Evolutionary conservation across 2,329 filamentous ascomycete species (phyloP), one percentile per base, ranked within the genome.

Genomic region (Calonectria hongkongensis): DNA sequence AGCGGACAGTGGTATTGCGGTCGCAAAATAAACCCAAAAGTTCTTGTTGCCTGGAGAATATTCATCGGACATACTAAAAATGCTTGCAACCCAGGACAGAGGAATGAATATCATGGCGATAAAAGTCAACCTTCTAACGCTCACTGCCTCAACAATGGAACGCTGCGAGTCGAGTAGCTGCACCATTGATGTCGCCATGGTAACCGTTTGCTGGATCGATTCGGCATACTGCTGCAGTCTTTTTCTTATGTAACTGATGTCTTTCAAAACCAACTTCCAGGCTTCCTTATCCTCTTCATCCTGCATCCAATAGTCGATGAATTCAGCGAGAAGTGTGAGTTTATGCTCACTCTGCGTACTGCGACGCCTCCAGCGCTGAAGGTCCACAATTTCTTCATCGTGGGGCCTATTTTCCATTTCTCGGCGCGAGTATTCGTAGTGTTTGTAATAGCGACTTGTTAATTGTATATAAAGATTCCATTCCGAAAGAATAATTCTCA

Each of bases 381-480:
- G 75, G 48, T 76, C 75, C 18, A 74, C 47, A 12, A 78, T 65
- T 27, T 78, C 74, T 18, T 68, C 62, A 30, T 74, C 73, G 36
- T 75, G 74, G 6, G 74, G 60, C 13, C 73, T 68, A 10, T 39
- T 68, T 16, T 60, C 39, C 56, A 67, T 71, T 33, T 74, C 70
- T 7, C 56, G 65, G 6, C 74, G 68, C 21, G 73, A 67, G 63
- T 75, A 77, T 50, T 79, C 73, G 66, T 76, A 75, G 43, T 73
- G 73, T 47, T 76, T 79, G 18, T 71, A 65, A 36, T 74, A 76
- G 6, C 72, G 72, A 27, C 72, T 75, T 27, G 70, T 70, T n/a
- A 78, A 54, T 16, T 74, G 68, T 5, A 51, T 68, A 30, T 77
- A 79, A 12, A 73, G n/a, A 18, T 67, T 73, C 75, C 77, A 79